Evolutionary conservation across 352 stramenopile genomes (phyloP), one percentile per base, ranked within the genome.

Genomic region (Pythium phragmiticola): DNA sequence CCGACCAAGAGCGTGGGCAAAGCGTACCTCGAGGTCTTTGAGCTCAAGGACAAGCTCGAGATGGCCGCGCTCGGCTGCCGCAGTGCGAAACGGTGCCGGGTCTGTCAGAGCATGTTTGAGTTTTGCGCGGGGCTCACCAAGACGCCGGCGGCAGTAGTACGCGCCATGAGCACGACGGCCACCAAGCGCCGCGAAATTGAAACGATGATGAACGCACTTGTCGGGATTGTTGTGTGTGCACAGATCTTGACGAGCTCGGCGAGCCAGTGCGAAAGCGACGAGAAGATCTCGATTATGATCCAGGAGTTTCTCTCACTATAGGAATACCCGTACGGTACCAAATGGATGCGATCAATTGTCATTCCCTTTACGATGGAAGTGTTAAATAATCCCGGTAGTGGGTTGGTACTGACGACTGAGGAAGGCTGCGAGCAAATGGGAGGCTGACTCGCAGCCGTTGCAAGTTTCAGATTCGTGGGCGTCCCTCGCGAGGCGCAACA

Each of bases 71-170:
- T 66, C 16, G 39, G 36, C 19, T 66, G 60, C 51, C 41, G 28
- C 26, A 52, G 60, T 21, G 28, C 42, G 16, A 66, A 60, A 50
- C 60, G 60, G 14, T 66, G 60, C 50, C 60, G 60, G 9, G 19
- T 66, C 37, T 66, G 60, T n/a, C 60, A 66, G 51, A 48, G 33
- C 17, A 30, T 66, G n/a, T 66, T 66, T 34, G 42, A 58, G 51
- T 66, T 51, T 37, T 30, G 54, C n/a, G 51, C 45, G 1, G 23
- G 47, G 4, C 30, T 60, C 16, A 42, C 51, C 39, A 66, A 60
- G 50, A 66, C 60, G 11, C 60, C 60, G 30, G 49, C 60, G 30
- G 39, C 51, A 12, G 41, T 66, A 13, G 42, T 60, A 42, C 60
- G 60, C 11, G 60, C 60, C n/a, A 30, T 66, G 13, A 59, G 49